Conservation (phyloP, 352 stramenopile species). For the Aphanomyces euteiches region DNA sequence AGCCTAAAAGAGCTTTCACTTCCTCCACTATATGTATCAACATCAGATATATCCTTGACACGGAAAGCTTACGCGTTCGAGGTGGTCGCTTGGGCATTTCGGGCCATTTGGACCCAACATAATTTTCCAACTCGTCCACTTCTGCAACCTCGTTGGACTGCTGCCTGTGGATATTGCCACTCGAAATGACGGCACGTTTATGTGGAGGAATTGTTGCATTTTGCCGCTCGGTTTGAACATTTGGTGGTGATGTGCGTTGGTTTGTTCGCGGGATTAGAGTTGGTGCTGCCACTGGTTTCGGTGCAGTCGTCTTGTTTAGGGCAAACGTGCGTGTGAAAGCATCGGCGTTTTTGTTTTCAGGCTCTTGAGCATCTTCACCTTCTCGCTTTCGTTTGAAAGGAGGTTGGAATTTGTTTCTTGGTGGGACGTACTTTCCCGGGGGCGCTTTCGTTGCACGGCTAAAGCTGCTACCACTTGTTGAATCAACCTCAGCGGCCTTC, state of each 20-base stretch:
- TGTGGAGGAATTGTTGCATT: too few relatives aligned
- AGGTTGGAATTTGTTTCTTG: slow-evolving; percentile 14
- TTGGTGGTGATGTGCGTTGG: too few relatives aligned
- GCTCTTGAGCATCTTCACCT: not conserved
- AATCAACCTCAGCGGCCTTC: not conserved
- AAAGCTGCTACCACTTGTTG: slow-evolving; percentile 3
- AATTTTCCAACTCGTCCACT: not conserved
- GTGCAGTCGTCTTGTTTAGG: not conserved
- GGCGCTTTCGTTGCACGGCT: not conserved
- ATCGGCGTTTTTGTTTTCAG: slow-evolving; percentile 8
- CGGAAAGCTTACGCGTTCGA: slow-evolving; percentile 12
- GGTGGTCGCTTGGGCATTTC: slow-evolving; percentile 1
- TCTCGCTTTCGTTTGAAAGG: slow-evolving; percentile 25
- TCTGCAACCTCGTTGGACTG: not conserved
- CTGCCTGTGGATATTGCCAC: not conserved
- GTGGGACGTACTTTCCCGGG: slow-evolving; percentile 12
- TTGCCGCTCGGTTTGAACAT: too few relatives aligned
- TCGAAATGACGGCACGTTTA: too few relatives aligned
- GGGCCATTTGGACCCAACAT: slow-evolving; percentile 19
- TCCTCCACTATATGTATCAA: slow-evolving; percentile 15
- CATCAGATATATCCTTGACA: not conserved
- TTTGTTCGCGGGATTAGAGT: too few relatives aligned
- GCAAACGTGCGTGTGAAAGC: slow-evolving; percentile 20
- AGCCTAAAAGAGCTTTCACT: slow-evolving; percentile 2
- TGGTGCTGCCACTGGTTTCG: too few relatives aligned